These are phyloP conservation scores for Urochloa ruziziensis DNA, from an alignment of 176 grass and related monocot genomes.

Conservation along the genomic window DNA sequence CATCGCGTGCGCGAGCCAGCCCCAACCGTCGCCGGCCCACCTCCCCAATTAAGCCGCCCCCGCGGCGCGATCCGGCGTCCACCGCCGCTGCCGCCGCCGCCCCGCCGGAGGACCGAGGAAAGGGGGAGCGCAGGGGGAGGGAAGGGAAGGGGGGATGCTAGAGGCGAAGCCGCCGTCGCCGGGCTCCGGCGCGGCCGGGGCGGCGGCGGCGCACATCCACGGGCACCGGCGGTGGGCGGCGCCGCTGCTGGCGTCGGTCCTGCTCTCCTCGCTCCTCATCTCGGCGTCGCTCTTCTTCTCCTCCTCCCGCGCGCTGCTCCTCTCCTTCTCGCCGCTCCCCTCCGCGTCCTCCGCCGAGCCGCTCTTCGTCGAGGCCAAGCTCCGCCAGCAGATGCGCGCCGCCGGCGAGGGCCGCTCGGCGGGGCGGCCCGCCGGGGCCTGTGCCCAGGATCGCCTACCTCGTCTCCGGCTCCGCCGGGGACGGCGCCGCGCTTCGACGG, in stretches of 20 bases:
- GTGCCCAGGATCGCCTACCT: slow-evolving; percentile 79
- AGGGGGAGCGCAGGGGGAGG: not conserved
- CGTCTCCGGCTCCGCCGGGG: slow-evolving; percentile 75
- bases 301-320: slow-evolving; percentile 66
- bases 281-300: slow-evolving; percentile 71
- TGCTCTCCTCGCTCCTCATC: slow-evolving; percentile 74
- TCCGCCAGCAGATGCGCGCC: slow-evolving; percentile 39
- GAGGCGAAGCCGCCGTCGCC: slow-evolving; percentile 56
- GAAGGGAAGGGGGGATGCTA: slow-evolving; percentile 23
- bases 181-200: slow-evolving; percentile 17
- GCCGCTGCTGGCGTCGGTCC: slow-evolving; percentile 70
- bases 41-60: slow-evolving; percentile 35
- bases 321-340: slow-evolving; percentile 72
- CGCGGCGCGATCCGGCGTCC: slow-evolving; percentile 31
- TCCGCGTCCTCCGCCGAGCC: slow-evolving; percentile 46
- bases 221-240: slow-evolving; percentile 71
- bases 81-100: not conserved
- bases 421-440: not conserved
- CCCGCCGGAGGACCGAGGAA: not conserved
- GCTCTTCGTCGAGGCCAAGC: slow-evolving; percentile 90
- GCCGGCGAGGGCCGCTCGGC: not conserved
- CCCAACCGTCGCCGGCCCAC: slow-evolving; percentile 38
- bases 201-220: slow-evolving; percentile 47
- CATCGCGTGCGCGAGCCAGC: slow-evolving; percentile 28
- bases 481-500: slow-evolving; percentile 61